A percentile compares a stretch with the other conserved stretches of the same genome.
phyloP scores from a whole-genome alignment of 352 stramenopile genomes.

The Pythium chondricola region DNA sequence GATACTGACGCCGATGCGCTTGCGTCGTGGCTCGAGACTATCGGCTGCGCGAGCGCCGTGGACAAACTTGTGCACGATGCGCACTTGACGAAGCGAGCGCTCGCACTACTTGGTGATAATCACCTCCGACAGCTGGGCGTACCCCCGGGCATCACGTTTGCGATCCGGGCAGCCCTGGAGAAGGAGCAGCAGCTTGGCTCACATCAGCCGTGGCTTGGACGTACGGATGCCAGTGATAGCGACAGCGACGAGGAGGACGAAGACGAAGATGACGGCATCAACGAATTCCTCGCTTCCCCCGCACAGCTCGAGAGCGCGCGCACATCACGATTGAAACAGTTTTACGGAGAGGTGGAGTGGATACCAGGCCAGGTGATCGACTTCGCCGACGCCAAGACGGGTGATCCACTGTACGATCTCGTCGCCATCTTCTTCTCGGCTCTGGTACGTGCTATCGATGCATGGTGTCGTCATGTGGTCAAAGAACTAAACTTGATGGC shows the following conservation, averaged over 20 bases:
- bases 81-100: slow-evolving; percentile 42
- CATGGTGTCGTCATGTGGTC: background rate
- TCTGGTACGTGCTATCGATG: slow-evolving; percentile 36
- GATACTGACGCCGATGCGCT: slow-evolving; percentile 6
- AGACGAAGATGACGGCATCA: slow-evolving; percentile 26
- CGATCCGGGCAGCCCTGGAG: background rate
- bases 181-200: no score
- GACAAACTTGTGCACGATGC: slow-evolving; percentile 47
- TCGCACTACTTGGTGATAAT: slow-evolving; percentile 34
- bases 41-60: slow-evolving; percentile 52
- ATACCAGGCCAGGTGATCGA: slow-evolving; percentile 71
- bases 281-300: slow-evolving; percentile 9
- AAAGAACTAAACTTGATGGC: slow-evolving; percentile 11
- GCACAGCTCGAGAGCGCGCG: slow-evolving; percentile 20
- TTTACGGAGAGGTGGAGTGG: slow-evolving; percentile 49
- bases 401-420: slow-evolving; percentile 83
- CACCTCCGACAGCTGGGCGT: slow-evolving; percentile 56
- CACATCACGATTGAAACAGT: slow-evolving; percentile 37
- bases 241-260: slow-evolving; percentile 37
- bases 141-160: slow-evolving; percentile 53
- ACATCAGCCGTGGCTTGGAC: background rate
- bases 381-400: slow-evolving; percentile 82
- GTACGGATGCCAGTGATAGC: slow-evolving; percentile 29
- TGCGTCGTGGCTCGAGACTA: slow-evolving; percentile 27
- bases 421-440: slow-evolving; percentile 74